Conservation (phyloP, 2,329 filamentous ascomycete species). For the Talaromyces funiculosus region DNA sequence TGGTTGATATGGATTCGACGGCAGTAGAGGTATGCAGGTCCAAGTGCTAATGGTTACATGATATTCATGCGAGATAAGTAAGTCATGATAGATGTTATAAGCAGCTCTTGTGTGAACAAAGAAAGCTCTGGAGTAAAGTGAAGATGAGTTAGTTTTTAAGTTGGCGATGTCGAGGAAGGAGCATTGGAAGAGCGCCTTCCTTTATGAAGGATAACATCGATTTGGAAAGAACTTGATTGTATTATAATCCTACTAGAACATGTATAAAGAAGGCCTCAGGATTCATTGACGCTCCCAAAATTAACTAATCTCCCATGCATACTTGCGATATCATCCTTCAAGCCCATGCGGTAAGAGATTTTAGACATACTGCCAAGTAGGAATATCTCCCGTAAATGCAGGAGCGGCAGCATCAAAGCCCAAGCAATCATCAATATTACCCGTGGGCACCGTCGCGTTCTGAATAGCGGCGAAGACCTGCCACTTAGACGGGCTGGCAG, state of each 20-base stretch:
- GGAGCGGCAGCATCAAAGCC: constrained; percentile 35
- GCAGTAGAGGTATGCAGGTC: background rate
- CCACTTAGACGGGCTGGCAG: constrained; percentile 24
- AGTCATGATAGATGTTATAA: background rate
- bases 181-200: background rate
- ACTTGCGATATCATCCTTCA: background rate
- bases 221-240: background rate
- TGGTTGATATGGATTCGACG: background rate
- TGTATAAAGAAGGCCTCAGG: background rate
- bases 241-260: background rate
- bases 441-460: constrained; percentile 37
- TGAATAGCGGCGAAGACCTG: constrained; percentile 39
- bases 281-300: background rate
- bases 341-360: background rate
- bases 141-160: background rate
- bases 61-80: constrained; percentile 1
- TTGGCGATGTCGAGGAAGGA: background rate
- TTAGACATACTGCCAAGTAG: constrained; percentile 41
- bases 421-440: constrained; percentile 34
- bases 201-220: background rate
- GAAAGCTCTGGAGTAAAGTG: background rate
- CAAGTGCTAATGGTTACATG: background rate
- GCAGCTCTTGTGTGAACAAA: background rate
- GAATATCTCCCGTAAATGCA: constrained; percentile 20
- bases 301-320: background rate